These are phyloP conservation scores for Leishmania aethiopica DNA, from an alignment of 208 protist species.

Conservation along the genomic window DNA sequence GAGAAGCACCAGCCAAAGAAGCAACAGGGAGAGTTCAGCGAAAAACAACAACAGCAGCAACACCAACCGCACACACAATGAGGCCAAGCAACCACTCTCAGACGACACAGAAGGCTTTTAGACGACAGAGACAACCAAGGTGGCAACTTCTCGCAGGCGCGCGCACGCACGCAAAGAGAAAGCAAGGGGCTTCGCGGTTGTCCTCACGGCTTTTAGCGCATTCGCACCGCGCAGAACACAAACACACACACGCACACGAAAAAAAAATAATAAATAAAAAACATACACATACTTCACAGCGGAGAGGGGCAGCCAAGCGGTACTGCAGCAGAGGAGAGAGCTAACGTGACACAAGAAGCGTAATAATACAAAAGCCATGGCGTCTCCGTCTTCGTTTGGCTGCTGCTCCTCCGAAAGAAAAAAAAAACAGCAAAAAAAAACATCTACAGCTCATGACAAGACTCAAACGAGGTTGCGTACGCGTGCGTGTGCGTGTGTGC, in stretches of 20 bases:
- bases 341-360: neutral
- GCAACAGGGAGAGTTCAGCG: too few relatives aligned
- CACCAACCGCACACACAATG: too few relatives aligned
- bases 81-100: too few relatives aligned
- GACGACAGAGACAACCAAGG: too few relatives aligned
- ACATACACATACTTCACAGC: neutral
- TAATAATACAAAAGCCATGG: neutral
- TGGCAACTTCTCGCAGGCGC: too few relatives aligned
- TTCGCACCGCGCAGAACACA: neutral
- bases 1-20: neutral
- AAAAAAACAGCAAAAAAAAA: neutral
- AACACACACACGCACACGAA: neutral
- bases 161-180: too few relatives aligned
- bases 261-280: too few relatives aligned
- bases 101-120: too few relatives aligned
- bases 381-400: neutral
- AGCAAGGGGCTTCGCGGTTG: too few relatives aligned
- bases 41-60: neutral
- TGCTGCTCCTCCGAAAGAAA: neutral
- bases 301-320: neutral
- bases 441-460: neutral
- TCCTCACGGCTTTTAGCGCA: neutral
- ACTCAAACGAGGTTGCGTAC: neutral
- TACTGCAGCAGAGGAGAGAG: neutral
- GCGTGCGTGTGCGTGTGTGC: neutral